Evolutionary conservation across 495 filamentous ascomycete species (phyloP), one percentile per base, ranked within the genome.

Genomic region (Xeromyces bisporus): DNA sequence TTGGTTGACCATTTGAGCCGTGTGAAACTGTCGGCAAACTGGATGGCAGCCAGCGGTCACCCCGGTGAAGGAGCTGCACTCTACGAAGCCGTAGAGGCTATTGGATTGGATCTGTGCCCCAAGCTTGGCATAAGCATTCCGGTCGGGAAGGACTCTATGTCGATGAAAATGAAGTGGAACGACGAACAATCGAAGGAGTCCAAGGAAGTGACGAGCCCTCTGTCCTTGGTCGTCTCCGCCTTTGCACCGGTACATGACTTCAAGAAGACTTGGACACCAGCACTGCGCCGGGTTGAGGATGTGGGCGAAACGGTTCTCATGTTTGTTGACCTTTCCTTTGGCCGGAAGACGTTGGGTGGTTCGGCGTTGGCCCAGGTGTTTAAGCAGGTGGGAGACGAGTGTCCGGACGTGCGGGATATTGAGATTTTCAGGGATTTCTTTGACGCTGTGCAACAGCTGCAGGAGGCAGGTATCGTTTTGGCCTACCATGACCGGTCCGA

Each of bases 101-200:
- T 93, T 40, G 83, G 81, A 28, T 71, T 93, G 61, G 79, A 87
- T n/a, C 58, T 93, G 4, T 79, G 74, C 46, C 80, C 80, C 13
- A 69, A 75, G 43, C 65, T 96, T 21, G 83, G 82, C 12, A 72
- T 96, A 41, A 81, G 77, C 33, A 93, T 96, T 34, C 91, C 89
- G 3, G 89, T 94, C 6, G 89, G 89, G 30, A 94, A 96, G 58
- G 89, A 97, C 50, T 94, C 87, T 3, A 93, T 89, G 56, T 92
- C 83, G 10, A 96, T 97, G 89, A 94, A 93, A 62, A 86, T 89
- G 58, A 79, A 81, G 34, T 97, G 89, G 91, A 78, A 72, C 42
- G 82, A 89, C 33, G 61, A 65, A 23, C 65, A 73, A 29, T 69
- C 65, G 6, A 72, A 73, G 26, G 57, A 69, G 26, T 50, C 63